These are phyloP conservation scores for Diplodia intermedia DNA, from an alignment of 2,329 filamentous ascomycete genomes.

Conservation along the genomic window DNA sequence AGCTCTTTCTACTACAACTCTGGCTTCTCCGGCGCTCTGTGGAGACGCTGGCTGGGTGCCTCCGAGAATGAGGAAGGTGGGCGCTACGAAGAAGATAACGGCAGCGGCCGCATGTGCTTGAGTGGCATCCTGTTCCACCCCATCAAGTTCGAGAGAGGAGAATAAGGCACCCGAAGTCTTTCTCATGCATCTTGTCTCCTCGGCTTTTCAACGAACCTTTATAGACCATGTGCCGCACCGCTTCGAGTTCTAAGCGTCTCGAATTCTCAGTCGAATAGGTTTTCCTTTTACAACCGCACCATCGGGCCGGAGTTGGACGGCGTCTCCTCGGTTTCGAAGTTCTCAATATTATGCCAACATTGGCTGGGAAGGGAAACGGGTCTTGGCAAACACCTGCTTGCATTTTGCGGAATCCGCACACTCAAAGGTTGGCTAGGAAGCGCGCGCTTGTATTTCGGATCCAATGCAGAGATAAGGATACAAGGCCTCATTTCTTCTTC, in stretches of 20 bases:
- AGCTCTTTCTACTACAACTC: constrained; percentile 61
- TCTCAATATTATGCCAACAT: constrained; percentile 27
- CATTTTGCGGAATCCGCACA: constrained; percentile 28
- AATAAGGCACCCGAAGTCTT: constrained; percentile 33
- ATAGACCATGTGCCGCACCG: constrained; percentile 30
- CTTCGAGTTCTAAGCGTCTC: constrained; percentile 27
- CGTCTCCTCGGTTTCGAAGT: constrained; percentile 30
- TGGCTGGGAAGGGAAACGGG: constrained; percentile 20
- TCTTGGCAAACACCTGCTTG: constrained; percentile 29
- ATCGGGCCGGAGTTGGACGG: constrained; percentile 31
- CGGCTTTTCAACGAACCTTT: constrained; percentile 23
- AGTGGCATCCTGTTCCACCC: constrained; percentile 56
- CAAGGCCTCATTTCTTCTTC: constrained; percentile 29
- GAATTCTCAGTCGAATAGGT: constrained; percentile 24
- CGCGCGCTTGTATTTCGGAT: constrained; percentile 29
- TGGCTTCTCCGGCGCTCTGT: constrained; percentile 56
- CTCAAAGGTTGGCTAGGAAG: constrained; percentile 29
- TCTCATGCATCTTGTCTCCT: constrained; percentile 22
- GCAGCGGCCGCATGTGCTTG: constrained; percentile 58
- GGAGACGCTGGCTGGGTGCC: constrained; percentile 59
- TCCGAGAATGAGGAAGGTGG: constrained; percentile 54
- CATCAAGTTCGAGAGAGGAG: constrained; percentile 56
- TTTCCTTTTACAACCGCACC: constrained; percentile 27
- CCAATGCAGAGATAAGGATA: constrained; percentile 29
- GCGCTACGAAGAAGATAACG: constrained; percentile 51